Evolutionary conservation across 2,329 filamentous ascomycete species (phyloP).

Genomic region (Diaporthe citri): DNA sequence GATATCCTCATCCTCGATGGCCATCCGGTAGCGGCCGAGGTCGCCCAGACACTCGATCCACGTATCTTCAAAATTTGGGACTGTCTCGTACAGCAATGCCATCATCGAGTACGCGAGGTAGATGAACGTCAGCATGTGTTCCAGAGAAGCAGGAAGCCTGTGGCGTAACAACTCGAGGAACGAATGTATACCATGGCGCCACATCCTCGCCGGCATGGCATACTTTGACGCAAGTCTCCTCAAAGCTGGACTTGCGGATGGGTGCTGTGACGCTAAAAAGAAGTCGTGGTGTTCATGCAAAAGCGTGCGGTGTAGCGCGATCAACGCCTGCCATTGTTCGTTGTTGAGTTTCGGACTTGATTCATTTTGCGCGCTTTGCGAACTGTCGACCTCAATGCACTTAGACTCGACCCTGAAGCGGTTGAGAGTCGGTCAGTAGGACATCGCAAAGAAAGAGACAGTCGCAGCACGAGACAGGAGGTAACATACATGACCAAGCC

Average conservation of each 20-base stretch:
- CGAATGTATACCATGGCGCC: slow-evolving; percentile 90
- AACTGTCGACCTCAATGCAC: slow-evolving; percentile 84
- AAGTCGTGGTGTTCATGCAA: slow-evolving; percentile 89
- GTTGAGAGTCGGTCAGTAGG: neutral
- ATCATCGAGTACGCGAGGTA: slow-evolving; percentile 93
- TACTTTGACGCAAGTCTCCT: slow-evolving; percentile 82
- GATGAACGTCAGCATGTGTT: slow-evolving; percentile 93
- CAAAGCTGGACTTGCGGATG: slow-evolving; percentile 77
- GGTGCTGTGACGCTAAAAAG: slow-evolving; percentile 89
- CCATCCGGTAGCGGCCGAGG: slow-evolving; percentile 86
- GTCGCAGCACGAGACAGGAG: neutral
- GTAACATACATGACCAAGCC: slow-evolving; percentile 75
- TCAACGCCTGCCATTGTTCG: slow-evolving; percentile 87
- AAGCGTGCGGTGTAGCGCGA: slow-evolving; percentile 83
- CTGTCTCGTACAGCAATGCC: slow-evolving; percentile 86
- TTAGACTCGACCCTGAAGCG: slow-evolving; percentile 76
- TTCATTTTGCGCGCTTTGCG: slow-evolving; percentile 62
- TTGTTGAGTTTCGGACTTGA: slow-evolving; percentile 61
- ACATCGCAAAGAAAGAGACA: neutral
- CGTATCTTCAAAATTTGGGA: slow-evolving; percentile 84
- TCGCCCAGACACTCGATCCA: slow-evolving; percentile 97
- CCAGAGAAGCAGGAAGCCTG: slow-evolving; percentile 79
- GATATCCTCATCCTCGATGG: slow-evolving; percentile 86
- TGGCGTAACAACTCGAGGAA: slow-evolving; percentile 84
- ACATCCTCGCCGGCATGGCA: slow-evolving; percentile 93